Conservation (phyloP, 2,329 filamentous ascomycete genomes). For the Pseudogymnoascus sp. region DNA sequence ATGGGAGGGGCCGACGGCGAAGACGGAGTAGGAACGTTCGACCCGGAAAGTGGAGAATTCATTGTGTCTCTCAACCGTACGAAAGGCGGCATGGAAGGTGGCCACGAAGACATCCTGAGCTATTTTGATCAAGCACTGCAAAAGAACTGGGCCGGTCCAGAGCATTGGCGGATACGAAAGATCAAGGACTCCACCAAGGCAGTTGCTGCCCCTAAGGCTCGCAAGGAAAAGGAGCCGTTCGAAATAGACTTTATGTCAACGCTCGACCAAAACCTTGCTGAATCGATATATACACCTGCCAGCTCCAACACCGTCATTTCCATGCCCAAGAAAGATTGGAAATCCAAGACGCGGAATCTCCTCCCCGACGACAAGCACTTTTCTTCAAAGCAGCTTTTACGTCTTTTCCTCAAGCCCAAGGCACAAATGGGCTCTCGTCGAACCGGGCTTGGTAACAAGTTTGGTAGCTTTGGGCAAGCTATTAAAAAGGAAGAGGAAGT, state of each 20-base stretch:
- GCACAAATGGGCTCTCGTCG: constrained; percentile 67
- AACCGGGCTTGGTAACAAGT: constrained; percentile 38
- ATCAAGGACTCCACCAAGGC: constrained; percentile 73
- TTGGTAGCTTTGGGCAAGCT: constrained; percentile 34
- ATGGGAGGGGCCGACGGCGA: constrained; percentile 43
- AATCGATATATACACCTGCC: constrained; percentile 73
- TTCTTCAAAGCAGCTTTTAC: constrained; percentile 82
- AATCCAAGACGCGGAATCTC: constrained; percentile 83
- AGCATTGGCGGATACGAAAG: constrained; percentile 94
- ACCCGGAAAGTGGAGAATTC: constrained; percentile 62
- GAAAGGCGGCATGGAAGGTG: constrained; percentile 50
- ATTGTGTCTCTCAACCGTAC: constrained; percentile 65
- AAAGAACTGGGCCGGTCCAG: constrained; percentile 97
- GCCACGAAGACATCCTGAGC: constrained; percentile 90
- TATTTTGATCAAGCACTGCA: constrained; percentile 96
- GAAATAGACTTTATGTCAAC: constrained; percentile 82
- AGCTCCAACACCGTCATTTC: constrained; percentile 72
- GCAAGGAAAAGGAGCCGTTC: constrained; percentile 95
- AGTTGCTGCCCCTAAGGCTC: constrained; percentile 49
- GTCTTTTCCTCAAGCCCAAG: constrained; percentile 89
- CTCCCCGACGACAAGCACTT: constrained; percentile 98
- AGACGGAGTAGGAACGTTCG: constrained; percentile 46
- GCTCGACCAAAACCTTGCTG: constrained; percentile 60
- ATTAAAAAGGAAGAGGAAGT: constrained; percentile 44
- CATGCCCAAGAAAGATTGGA: constrained; percentile 89